Percentiles rank a stretch among this genome's conserved stretches.
Conservation (phyloP, 2,329 filamentous ascomycete species). For the Neophaeococcomyces aloes region DNA sequence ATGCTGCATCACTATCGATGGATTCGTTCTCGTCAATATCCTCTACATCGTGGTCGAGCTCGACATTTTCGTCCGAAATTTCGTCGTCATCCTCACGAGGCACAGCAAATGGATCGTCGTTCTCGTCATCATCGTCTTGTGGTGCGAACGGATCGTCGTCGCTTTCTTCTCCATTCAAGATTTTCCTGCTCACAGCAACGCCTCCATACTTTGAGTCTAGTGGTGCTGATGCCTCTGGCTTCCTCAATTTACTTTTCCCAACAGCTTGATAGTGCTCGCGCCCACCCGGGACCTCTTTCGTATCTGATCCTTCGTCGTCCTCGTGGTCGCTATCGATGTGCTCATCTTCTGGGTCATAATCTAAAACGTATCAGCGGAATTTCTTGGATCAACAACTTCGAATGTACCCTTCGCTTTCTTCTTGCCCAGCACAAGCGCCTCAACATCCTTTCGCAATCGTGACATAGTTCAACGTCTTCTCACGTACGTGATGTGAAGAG, state of each 20-base stretch:
- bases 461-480: conserved; percentile 8
- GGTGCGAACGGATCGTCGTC: conserved; percentile 26
- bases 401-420: conserved; percentile 11
- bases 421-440: conserved; percentile 9
- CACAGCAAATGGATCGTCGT: conserved; percentile 17
- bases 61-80: conserved; percentile 14
- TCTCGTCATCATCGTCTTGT: conserved; percentile 25
- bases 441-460: conserved; percentile 9
- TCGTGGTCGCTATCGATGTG: conserved; percentile 47
- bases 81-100: conserved; percentile 15
- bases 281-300: conserved; percentile 43
- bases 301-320: conserved; percentile 38
- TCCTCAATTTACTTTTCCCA: conserved; percentile 74
- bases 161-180: conserved; percentile 31
- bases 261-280: conserved; percentile 82
- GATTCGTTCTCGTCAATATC: conserved; percentile 21
- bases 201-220: conserved; percentile 73
- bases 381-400: not conserved
- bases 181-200: conserved; percentile 59
- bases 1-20: conserved; percentile 23
- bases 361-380: conserved; percentile 38
- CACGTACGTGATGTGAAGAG: not conserved
- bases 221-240: conserved; percentile 54
- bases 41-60: conserved; percentile 17
- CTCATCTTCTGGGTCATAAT: conserved; percentile 70